Evolutionary conservation across 345 rosid species (phyloP).

Genomic region (Hypericum perforatum): DNA sequence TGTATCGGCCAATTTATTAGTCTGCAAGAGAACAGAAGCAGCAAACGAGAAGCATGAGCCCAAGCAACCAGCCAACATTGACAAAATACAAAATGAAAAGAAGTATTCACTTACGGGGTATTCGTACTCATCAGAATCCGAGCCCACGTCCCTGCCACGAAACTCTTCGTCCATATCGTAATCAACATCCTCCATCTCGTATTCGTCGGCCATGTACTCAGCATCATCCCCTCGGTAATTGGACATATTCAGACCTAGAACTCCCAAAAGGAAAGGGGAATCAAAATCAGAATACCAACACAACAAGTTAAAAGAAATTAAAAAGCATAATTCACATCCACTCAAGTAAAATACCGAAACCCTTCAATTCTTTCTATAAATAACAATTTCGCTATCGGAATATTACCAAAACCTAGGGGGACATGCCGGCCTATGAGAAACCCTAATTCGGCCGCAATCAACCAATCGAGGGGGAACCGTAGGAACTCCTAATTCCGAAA

Average conservation of each 20-base stretch:
- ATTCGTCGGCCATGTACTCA: constrained; percentile 55
- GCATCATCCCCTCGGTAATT: constrained; percentile 46
- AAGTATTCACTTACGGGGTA: constrained; percentile 28
- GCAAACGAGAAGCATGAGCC: background rate
- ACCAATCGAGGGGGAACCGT: too few relatives aligned
- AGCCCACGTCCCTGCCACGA: constrained; percentile 34
- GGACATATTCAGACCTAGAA: constrained; percentile 33
- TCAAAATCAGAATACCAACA: too few relatives aligned
- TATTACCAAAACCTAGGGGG: too few relatives aligned
- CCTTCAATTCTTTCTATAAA: too few relatives aligned
- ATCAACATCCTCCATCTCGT: constrained; percentile 55
- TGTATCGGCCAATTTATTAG: constrained; percentile 26
- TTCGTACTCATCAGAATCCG: constrained; percentile 62
- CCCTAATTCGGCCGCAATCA: too few relatives aligned
- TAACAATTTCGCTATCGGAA: too few relatives aligned
- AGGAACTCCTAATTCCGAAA: too few relatives aligned
- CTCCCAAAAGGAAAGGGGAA: constrained; percentile 1
- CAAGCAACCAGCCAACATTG: background rate
- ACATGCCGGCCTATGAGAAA: too few relatives aligned
- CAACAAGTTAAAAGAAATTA: too few relatives aligned
- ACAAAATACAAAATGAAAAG: background rate
- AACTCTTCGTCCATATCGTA: constrained; percentile 52
- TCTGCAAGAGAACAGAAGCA: constrained; percentile 13
- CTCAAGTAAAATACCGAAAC: too few relatives aligned
- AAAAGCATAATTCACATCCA: too few relatives aligned